These are phyloP conservation scores for Pilaira anomala DNA, from an alignment of 192 early-diverging fungal genomes.

Conservation along the genomic window DNA sequence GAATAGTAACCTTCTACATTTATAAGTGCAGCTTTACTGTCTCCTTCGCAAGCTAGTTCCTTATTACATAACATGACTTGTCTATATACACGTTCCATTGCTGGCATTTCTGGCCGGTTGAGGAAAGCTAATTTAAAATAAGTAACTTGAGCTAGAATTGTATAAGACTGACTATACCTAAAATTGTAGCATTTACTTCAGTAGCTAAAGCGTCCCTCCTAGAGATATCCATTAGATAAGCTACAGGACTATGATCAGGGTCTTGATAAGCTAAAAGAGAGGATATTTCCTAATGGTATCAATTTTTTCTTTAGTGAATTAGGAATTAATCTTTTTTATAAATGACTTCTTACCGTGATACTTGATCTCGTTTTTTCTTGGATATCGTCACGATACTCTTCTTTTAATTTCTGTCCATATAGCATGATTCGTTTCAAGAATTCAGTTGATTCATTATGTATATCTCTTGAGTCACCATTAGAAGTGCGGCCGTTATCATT, in stretches of 20 bases:
- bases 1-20: conserved; percentile 17
- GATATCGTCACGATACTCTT: conserved; percentile 41
- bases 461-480: neutral
- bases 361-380: neutral
- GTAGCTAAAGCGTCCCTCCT: conserved; percentile 62
- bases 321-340: neutral
- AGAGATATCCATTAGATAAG: conserved; percentile 51
- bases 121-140: neutral
- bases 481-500: neutral
- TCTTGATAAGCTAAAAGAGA: conserved; percentile 78
- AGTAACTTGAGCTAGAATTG: too few species aligned
- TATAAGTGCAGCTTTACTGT: conserved; percentile 16
- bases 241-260: conserved; percentile 51
- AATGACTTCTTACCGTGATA: conserved; percentile 15
- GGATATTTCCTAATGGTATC: conserved; percentile 57
- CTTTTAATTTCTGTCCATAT: conserved; percentile 53
- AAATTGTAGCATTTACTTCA: conserved; percentile 66
- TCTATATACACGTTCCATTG: conserved; percentile 26
- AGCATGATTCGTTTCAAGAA: conserved; percentile 32
- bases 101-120: conserved; percentile 18
- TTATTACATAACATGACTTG: conserved; percentile 21
- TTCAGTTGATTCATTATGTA: neutral
- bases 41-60: conserved; percentile 22
- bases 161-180: too few species aligned
- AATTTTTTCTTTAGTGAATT: neutral